These are phyloP conservation scores for Penicillium sp. DNA, from an alignment of 2,329 filamentous ascomycete species.

Conservation along the genomic window DNA sequence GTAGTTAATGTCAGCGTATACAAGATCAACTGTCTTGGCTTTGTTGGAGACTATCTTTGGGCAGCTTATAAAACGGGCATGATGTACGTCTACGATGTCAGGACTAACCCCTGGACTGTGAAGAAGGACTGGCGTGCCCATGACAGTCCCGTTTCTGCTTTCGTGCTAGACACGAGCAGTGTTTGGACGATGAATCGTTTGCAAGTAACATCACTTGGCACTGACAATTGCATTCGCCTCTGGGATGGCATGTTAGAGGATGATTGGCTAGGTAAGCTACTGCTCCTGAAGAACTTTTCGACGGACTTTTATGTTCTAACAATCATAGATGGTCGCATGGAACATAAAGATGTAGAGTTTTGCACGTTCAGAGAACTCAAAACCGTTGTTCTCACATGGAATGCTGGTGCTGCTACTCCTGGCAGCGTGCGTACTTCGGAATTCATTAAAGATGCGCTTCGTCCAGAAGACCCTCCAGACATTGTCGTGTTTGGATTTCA, in stretches of 20 bases:
- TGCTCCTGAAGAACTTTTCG: neutral
- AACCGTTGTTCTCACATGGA: conserved; percentile 88
- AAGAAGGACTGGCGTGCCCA: conserved; percentile 96
- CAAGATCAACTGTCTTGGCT: conserved; percentile 86
- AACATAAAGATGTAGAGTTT: conserved; percentile 75
- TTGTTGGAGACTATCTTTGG: conserved; percentile 83
- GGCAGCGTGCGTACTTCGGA: conserved; percentile 72
- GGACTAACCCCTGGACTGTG: conserved; percentile 77
- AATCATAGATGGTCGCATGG: conserved; percentile 73
- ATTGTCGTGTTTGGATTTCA: conserved; percentile 96
- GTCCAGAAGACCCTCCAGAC: conserved; percentile 76
- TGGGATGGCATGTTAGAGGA: conserved; percentile 95
- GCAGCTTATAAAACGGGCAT: conserved; percentile 92
- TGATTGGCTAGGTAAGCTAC: conserved; percentile 73
- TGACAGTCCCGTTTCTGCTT: conserved; percentile 74
- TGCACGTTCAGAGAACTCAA: conserved; percentile 82
- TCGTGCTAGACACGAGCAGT: conserved; percentile 76
- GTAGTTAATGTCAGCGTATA: conserved; percentile 86
- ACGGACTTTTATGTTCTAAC: conserved; percentile 16
- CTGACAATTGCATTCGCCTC: conserved; percentile 77
- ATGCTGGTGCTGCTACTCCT: conserved; percentile 94
- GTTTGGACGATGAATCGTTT: conserved; percentile 81
- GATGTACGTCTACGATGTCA: conserved; percentile 88
- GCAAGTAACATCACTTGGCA: conserved; percentile 83
- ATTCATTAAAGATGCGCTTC: conserved; percentile 80